phyloP scores from a whole-genome alignment of 169 alveolate species.

The Plasmodium berghei region DNA sequence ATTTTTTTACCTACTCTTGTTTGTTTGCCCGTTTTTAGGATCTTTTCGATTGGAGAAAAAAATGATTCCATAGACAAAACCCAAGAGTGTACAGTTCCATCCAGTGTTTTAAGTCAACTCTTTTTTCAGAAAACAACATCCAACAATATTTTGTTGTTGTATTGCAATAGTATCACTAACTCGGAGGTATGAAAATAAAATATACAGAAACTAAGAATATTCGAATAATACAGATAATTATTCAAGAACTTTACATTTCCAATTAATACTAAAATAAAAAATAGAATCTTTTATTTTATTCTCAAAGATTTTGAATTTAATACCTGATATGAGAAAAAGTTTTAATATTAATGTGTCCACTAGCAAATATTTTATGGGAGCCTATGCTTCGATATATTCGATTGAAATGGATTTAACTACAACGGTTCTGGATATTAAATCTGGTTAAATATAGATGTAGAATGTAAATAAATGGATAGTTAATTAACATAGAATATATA shows the following conservation, averaged over 20 bases:
- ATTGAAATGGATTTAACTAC: constrained; percentile 14
- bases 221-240: no score
- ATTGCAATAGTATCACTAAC: constrained; percentile 47
- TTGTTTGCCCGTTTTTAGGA: constrained; percentile 6
- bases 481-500: neutral
- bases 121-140: constrained; percentile 16
- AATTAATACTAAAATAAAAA: no score
- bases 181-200: constrained; percentile 33
- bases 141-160: constrained; percentile 21
- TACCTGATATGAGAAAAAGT: constrained; percentile 20
- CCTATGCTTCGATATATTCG: constrained; percentile 19
- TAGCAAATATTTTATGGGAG: constrained; percentile 41
- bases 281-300: neutral
- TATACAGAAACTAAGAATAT: no score
- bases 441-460: constrained; percentile 6
- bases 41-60: constrained; percentile 36
- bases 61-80: constrained; percentile 2
- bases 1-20: no score
- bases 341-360: constrained; percentile 18
- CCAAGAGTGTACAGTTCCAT: constrained; percentile 39
- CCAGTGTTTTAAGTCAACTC: constrained; percentile 8
- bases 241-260: no score
- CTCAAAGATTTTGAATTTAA: constrained; percentile 32
- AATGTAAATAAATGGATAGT: neutral
- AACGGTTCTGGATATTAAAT: neutral